Conservation (phyloP, 2,329 filamentous ascomycete species). For the Fusarium dimerum region DNA sequence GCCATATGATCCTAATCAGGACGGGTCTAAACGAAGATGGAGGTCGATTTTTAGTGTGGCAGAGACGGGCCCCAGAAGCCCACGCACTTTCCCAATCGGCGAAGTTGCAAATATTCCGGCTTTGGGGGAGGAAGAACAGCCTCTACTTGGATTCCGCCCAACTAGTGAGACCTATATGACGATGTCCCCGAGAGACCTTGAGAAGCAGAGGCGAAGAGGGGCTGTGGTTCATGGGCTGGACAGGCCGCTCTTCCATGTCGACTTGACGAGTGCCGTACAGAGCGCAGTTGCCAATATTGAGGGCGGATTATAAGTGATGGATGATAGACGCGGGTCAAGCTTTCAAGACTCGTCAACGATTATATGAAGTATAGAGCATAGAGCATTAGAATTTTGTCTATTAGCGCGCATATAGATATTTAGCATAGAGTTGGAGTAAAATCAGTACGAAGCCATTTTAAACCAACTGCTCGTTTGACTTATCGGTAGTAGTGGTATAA, state of each 20-base stretch:
- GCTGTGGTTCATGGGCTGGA: slow-evolving; percentile 84
- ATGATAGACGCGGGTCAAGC: background rate
- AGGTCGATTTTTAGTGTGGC: slow-evolving; percentile 95
- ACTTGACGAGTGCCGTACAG: slow-evolving; percentile 85
- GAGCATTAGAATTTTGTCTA: background rate
- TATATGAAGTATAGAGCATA: background rate
- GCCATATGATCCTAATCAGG: slow-evolving; percentile 53
- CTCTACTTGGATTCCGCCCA: slow-evolving; percentile 29
- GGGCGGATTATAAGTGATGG: slow-evolving; percentile 35
- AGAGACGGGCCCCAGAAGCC: slow-evolving; percentile 73
- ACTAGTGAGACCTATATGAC: slow-evolving; percentile 11
- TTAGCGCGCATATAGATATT: too few species aligned
- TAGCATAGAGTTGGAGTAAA: too few species aligned
- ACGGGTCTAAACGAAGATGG: slow-evolving; percentile 67
- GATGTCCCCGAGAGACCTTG: slow-evolving; percentile 27
- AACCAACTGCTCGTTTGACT: background rate
- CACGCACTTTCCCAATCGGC: slow-evolving; percentile 49
- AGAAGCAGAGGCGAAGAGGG: slow-evolving; percentile 47
- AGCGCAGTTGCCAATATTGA: slow-evolving; percentile 79
- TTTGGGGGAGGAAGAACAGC: slow-evolving; percentile 35
- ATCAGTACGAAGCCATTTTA: background rate
- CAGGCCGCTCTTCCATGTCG: slow-evolving; percentile 89
- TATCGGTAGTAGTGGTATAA: background rate
- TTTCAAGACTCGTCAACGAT: background rate
- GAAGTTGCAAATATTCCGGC: too few species aligned